Evolutionary conservation across 2,329 filamentous ascomycete species (phyloP).

Genomic region (Aotearoamyces nothofagi): DNA sequence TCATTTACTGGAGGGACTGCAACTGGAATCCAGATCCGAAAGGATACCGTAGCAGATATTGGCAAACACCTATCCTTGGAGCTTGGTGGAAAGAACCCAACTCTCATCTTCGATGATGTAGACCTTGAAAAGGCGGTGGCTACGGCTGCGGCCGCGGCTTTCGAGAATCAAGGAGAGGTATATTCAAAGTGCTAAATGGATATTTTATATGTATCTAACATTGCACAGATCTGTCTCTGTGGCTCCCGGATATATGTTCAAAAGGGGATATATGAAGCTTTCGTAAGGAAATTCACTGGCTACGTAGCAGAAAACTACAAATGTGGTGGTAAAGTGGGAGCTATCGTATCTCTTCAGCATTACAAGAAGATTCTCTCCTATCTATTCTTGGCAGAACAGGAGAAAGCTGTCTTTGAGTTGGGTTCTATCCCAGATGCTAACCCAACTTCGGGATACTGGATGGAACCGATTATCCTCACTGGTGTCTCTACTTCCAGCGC

Average conservation of each 20-base stretch:
- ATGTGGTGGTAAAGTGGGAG: constrained; percentile 1
- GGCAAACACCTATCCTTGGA: constrained; percentile 23
- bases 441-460: constrained; percentile 4
- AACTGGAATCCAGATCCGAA: constrained; percentile 19
- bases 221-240: constrained; percentile 20
- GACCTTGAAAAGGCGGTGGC: constrained; percentile 26
- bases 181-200: too few relatives aligned
- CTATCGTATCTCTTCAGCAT: constrained; percentile 4
- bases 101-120: constrained; percentile 26
- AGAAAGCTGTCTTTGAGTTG: constrained; percentile 4
- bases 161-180: constrained; percentile 21
- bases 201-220: too few relatives aligned
- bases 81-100: constrained; percentile 26
- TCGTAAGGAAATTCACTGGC: constrained; percentile 4
- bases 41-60: constrained; percentile 18
- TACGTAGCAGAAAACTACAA: constrained; percentile 3
- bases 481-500: constrained; percentile 2
- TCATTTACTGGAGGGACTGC: constrained; percentile 21
- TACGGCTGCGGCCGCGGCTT: constrained; percentile 27
- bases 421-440: constrained; percentile 2
- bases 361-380: constrained; percentile 5
- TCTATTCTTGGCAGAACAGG: constrained; percentile 3
- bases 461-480: constrained; percentile 6
- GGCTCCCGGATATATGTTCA: constrained; percentile 12
- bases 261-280: constrained; percentile 5